Evolutionary conservation across 768 basidiomycete species (phyloP).

Genomic region (Lactifluus hygrophoroides): DNA sequence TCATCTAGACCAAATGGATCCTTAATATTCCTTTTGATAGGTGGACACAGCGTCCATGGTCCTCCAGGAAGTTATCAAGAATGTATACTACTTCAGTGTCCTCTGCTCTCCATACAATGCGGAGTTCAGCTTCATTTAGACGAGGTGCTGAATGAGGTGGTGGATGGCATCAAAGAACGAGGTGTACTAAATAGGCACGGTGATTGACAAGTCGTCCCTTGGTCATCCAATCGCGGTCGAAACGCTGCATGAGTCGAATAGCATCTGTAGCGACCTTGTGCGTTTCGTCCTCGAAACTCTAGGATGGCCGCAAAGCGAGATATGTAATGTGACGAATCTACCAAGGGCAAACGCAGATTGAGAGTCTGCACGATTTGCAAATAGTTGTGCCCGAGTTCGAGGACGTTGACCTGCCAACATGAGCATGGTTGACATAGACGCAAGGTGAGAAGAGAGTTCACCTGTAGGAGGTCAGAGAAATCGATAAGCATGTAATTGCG

Average conservation of each 20-base stretch:
- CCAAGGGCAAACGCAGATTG: conserved; percentile 74
- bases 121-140: too few relatives aligned
- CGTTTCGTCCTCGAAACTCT: conserved; percentile 93
- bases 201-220: conserved; percentile 80
- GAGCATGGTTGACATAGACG: background rate
- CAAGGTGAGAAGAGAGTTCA: conserved; percentile 24
- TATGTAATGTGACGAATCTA: conserved; percentile 96
- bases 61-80: too few relatives aligned
- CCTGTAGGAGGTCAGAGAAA: conserved; percentile 93
- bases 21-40: too few relatives aligned
- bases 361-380: conserved; percentile 87
- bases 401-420: conserved; percentile 78
- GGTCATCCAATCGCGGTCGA: conserved; percentile 96
- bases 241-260: conserved; percentile 84
- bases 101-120: too few relatives aligned
- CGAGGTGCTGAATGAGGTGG: too few relatives aligned
- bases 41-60: too few relatives aligned
- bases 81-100: too few relatives aligned
- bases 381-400: conserved; percentile 93
- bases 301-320: conserved; percentile 90
- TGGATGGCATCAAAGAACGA: too few relatives aligned
- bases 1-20: too few relatives aligned
- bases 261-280: conserved; percentile 90
- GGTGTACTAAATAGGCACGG: too few relatives aligned
- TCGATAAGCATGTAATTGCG: conserved; percentile 96